Evolutionary conservation across 495 filamentous ascomycete genomes (phyloP), one percentile per base, ranked within the genome.

Genomic region (Trichoderma reesei): DNA sequence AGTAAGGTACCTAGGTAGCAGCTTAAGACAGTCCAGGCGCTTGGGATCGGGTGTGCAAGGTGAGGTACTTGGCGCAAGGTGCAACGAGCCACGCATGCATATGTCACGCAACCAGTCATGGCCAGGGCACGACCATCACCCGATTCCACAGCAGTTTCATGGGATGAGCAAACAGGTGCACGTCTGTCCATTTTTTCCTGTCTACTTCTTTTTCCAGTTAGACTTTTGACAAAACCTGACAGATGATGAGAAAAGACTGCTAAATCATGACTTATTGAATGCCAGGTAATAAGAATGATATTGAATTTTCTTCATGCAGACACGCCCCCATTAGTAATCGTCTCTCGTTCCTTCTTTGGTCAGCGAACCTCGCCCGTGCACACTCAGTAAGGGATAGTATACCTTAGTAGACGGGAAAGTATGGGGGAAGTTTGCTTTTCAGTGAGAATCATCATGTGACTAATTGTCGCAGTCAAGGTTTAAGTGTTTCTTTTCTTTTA

Each of bases 131-230:
- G n/a, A n/a, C n/a, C n/a, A 56, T 56, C 51, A 56, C 16, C 20
- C 51, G 51, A 56, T 56, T 56, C 31, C 51, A 56, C 51, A 56
- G 31, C 51, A 56, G 51, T 7, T 56, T 8, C 20, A 56, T 33
- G 51, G 51, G 20, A 56, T 31, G 20, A 56, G 51, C 2, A 3
- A 56, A 56, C 51, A 56, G 20, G 51, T 56, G 51, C 51, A n/a
- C 51, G 34, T 56, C 51, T 34, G n/a, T 14, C 44, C 44, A 48
- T 48, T 48, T 26, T 3, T 44, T 44, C 5, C 13, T 44, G 13
- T 9, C n/a, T 44, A 14, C 5, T 44, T 7, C 3, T 9, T 44
- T 44, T 1, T 41, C 14, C n/a, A n/a, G n/a, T n/a, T 41, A 13
- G 39, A 46, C 7, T 14, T 46, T 46, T 46, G 16, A 14, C 42